Conservation (phyloP, 2,329 filamentous ascomycete genomes). For the Phoma sp. region DNA sequence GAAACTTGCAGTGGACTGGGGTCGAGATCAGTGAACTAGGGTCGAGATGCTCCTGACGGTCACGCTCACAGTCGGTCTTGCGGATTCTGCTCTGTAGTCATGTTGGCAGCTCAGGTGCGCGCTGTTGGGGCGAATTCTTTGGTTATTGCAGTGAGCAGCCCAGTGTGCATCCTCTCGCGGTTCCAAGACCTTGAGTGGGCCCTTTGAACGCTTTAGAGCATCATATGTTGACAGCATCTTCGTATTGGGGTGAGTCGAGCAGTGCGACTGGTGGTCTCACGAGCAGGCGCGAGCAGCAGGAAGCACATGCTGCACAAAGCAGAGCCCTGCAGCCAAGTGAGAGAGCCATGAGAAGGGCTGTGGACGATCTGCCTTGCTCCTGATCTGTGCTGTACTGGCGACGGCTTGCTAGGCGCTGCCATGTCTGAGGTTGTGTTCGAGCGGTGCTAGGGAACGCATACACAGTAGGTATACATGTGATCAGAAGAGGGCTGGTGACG, state of each 20-base stretch:
- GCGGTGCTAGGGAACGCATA: not conserved
- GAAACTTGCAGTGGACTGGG: not conserved
- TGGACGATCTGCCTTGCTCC: not conserved
- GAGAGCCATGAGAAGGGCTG: not conserved
- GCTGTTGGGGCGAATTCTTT: not conserved
- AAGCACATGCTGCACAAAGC: no score
- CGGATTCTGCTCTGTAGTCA: not conserved
- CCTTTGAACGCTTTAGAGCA: not conserved
- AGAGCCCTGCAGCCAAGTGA: no score
- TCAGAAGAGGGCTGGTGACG: slow-evolving; percentile 2
- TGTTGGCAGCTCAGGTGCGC: slow-evolving; percentile 11
- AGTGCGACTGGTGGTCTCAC: not conserved
- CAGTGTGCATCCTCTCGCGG: not conserved
- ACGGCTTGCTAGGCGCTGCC: not conserved
- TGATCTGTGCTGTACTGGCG: not conserved
- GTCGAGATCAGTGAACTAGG: not conserved
- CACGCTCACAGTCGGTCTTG: not conserved
- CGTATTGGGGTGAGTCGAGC: not conserved
- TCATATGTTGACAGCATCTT: not conserved
- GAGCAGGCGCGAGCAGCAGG: not conserved
- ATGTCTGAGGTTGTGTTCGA: not conserved
- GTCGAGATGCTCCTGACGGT: not conserved
- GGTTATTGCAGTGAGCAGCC: not conserved
- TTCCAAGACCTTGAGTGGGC: not conserved
- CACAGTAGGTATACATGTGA: not conserved